Evolutionary conservation across 2,329 filamentous ascomycete genomes (phyloP).

Genomic region (Alternaria atra): DNA sequence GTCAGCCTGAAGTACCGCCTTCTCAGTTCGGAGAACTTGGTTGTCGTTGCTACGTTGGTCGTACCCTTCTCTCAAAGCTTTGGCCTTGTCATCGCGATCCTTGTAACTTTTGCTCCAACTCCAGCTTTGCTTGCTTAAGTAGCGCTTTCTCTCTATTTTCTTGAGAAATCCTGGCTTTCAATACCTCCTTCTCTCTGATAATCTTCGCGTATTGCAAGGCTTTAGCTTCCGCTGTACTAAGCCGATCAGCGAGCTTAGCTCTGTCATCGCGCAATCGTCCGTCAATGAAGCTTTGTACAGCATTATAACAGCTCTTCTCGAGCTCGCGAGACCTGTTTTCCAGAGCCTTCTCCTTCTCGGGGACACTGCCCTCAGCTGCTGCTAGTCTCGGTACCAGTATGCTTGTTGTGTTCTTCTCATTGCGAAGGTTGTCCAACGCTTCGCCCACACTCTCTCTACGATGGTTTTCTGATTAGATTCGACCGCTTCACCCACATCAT

Average conservation of each 20-base stretch:
- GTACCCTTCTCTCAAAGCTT: neutral
- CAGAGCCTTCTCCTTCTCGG: neutral
- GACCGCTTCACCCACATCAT: neutral
- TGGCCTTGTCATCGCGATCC: neutral
- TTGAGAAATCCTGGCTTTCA: neutral
- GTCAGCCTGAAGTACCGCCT: neutral
- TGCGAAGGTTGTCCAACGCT: no score
- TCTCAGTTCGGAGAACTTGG: neutral
- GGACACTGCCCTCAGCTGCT: neutral
- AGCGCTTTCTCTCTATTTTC: neutral
- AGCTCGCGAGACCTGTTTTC: neutral
- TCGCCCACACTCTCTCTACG: neutral
- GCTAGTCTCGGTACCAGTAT: neutral
- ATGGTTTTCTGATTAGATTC: neutral
- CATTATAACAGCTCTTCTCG: neutral
- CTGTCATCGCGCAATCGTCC: conserved; percentile 2
- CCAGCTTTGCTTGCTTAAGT: neutral
- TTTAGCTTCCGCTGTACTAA: neutral
- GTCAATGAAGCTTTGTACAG: conserved; percentile 1
- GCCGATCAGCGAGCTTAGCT: neutral
- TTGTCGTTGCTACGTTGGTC: conserved; percentile 3
- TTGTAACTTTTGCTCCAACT: neutral
- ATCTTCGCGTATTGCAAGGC: neutral
- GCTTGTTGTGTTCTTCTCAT: no score
- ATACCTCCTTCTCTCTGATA: neutral